These are phyloP conservation scores for Dendrobium catenatum DNA, from an alignment of 106 monocot species.

Conservation along the genomic window DNA sequence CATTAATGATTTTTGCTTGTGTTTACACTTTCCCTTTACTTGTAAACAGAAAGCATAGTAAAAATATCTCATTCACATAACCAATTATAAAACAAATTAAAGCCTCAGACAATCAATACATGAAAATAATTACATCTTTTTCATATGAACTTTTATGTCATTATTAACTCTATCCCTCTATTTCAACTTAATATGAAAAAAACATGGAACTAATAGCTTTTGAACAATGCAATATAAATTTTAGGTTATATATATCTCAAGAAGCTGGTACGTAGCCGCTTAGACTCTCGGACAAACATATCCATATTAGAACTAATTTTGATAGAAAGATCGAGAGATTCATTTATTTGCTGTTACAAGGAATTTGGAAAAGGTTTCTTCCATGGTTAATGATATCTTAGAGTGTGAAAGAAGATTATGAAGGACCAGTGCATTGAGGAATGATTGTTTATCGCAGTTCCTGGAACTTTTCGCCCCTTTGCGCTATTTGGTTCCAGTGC, in stretches of 20 bases:
- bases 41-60: constrained; percentile 84
- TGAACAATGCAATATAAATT: no score
- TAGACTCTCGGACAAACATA: constrained; percentile 44
- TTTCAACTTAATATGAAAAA: no score
- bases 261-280: constrained; percentile 56
- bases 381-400: constrained; percentile 37
- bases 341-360: constrained; percentile 44
- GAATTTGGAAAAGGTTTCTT: constrained; percentile 40
- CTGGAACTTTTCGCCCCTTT: constrained; percentile 29
- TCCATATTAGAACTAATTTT: constrained; percentile 58
- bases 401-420: constrained; percentile 49
- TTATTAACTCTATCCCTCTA: no score
- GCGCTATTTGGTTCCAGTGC: constrained; percentile 91
- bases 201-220: no score
- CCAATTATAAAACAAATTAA: constrained; percentile 45
- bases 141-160: no score
- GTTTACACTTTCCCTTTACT: constrained; percentile 61
- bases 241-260: constrained; percentile 16
- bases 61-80: constrained; percentile 81
- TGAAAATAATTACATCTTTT: no score
- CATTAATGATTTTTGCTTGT: constrained; percentile 38
- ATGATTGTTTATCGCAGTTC: constrained; percentile 36
- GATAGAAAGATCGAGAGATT: constrained; percentile 31
- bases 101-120: constrained; percentile 56
- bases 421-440: constrained; percentile 67